A percentile compares a stretch with the other conserved stretches of the same genome.
Evolutionary conservation across 2,329 filamentous ascomycete species (phyloP).

Genomic region (Nakataea oryzae): DNA sequence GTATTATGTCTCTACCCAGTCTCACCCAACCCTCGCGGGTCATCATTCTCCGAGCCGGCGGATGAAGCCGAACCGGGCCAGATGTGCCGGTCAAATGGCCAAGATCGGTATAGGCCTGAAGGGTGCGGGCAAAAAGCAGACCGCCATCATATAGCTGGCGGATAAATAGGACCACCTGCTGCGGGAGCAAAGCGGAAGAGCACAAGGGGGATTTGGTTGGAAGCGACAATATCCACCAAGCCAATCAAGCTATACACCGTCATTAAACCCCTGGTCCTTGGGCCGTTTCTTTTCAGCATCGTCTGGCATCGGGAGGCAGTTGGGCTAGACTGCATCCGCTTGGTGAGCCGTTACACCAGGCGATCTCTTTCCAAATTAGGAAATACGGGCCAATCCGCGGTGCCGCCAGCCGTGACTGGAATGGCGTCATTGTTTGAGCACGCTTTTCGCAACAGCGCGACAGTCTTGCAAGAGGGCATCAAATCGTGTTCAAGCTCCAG

Average conservation of each 20-base stretch:
- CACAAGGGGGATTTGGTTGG: neutral
- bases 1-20: neutral
- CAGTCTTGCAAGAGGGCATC: too few relatives aligned
- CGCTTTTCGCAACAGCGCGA: too few relatives aligned
- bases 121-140: neutral
- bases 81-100: neutral
- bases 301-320: too few relatives aligned
- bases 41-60: neutral
- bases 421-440: too few relatives aligned
- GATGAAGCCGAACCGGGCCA: neutral
- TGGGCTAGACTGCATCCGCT: too few relatives aligned
- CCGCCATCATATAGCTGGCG: neutral
- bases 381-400: neutral
- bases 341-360: neutral
- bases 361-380: neutral
- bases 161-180: neutral
- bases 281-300: neutral
- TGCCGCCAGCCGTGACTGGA: too few relatives aligned
- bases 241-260: too few relatives aligned
- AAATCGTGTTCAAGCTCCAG: too few relatives aligned
- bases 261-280: too few relatives aligned
- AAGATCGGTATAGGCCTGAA: too few relatives aligned
- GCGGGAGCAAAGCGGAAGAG: too few relatives aligned
- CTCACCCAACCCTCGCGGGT: neutral
- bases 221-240: neutral